These are phyloP conservation scores for carrot (Daucus carota) DNA, from an alignment of 129 eudicot species.

Conservation along the genomic window DH1_v3.0 NC_030384.2:50626501-50627000, in stretches of 20 bases:
- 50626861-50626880: slow-evolving; percentile 39
- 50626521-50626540: not conserved
- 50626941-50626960: slow-evolving; percentile 80
- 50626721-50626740: not conserved
- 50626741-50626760: not conserved
- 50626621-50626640: not conserved
- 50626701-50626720: not conserved
- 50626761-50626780: not conserved
- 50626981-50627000: not conserved
- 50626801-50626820: not conserved
- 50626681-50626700: not conserved
- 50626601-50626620: not conserved
- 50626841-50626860: not conserved
- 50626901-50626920: slow-evolving; percentile 94
- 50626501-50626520: not conserved
- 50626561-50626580: not conserved
- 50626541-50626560: not conserved
- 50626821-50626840: not conserved
- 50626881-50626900: slow-evolving; percentile 96
- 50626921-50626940: slow-evolving; percentile 96
- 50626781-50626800: not conserved
- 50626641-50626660: not conserved
- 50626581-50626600: not conserved
- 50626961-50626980: not conserved
- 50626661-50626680: not conserved